Evolutionary conservation across 805 yeast genomes (phyloP).

Genomic region (Candida sanyiensis): DNA sequence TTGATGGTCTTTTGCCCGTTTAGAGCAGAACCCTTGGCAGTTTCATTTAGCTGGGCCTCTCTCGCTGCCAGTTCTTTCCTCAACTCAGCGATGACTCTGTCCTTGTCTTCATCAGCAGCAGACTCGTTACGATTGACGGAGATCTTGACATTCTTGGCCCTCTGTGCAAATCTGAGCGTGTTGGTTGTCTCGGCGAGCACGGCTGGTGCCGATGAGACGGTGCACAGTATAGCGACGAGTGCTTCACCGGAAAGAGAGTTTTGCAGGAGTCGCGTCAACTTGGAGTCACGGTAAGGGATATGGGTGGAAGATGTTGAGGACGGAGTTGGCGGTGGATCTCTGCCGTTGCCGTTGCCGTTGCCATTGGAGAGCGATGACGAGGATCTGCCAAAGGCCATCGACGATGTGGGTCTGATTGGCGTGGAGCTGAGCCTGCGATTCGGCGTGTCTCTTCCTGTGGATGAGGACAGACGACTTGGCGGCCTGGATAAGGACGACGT

Average conservation of each 20-base stretch:
- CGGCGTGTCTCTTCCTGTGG: slow-evolving; percentile 1
- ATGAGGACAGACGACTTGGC: neutral
- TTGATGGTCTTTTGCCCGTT: no score
- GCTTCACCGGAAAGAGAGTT: slow-evolving; percentile 89
- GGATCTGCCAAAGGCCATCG: slow-evolving; percentile 5
- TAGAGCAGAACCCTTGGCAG: no score
- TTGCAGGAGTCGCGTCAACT: slow-evolving; percentile 81
- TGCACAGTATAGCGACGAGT: slow-evolving; percentile 78
- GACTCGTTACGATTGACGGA: slow-evolving; percentile 51
- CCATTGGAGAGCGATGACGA: slow-evolving; percentile 1
- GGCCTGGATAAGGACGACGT: neutral
- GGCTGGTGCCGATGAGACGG: slow-evolving; percentile 36
- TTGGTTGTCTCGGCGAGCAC: slow-evolving; percentile 75
- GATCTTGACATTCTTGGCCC: slow-evolving; percentile 82
- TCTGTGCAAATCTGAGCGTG: slow-evolving; percentile 85
- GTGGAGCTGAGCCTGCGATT: slow-evolving; percentile 1
- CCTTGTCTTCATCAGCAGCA: slow-evolving; percentile 34
- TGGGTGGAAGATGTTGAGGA: slow-evolving; percentile 37
- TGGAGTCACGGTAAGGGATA: slow-evolving; percentile 90
- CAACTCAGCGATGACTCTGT: slow-evolving; percentile 50
- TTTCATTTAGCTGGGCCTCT: slow-evolving; percentile 31
- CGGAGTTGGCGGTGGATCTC: neutral
- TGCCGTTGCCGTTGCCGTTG: neutral
- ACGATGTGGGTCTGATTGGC: slow-evolving; percentile 1
- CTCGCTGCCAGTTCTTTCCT: slow-evolving; percentile 57